A percentile compares a stretch with the other conserved stretches of the same genome.
These are phyloP conservation scores for Neurospora sp. DNA, from an alignment of 495 filamentous ascomycete species.

Conservation along the genomic window DNA sequence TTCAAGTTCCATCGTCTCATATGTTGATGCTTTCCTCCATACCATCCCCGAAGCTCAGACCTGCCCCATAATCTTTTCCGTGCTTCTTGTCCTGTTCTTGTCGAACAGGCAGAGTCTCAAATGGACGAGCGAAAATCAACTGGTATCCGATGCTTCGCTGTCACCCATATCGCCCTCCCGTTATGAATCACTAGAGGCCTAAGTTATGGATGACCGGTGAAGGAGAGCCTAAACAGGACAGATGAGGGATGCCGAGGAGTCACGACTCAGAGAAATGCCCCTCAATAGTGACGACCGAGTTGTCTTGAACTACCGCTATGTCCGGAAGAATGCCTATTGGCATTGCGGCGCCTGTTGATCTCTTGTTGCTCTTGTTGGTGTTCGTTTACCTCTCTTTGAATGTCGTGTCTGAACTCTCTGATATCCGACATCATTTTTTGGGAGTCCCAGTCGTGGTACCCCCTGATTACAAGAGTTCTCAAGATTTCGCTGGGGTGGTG, in stretches of 20 bases:
- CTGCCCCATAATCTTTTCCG: neutral
- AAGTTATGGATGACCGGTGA: neutral
- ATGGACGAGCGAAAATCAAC: neutral
- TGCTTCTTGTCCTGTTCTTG: neutral
- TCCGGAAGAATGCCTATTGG: neutral
- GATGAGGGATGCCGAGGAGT: neutral
- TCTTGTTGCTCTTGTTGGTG: neutral
- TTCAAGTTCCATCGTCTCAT: neutral
- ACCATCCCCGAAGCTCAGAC: neutral
- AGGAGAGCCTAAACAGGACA: no score
- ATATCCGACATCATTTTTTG: neutral
- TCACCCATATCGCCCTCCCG: neutral
- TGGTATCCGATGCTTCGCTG: neutral
- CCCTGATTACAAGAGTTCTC: fast-evolving
- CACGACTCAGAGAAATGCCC: neutral
- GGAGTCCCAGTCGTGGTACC: neutral
- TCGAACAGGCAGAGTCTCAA: neutral
- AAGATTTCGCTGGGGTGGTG: neutral
- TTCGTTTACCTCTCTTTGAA: no score
- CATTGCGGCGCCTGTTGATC: neutral
- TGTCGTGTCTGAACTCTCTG: no score
- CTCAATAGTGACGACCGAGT: neutral
- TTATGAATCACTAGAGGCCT: neutral
- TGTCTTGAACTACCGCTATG: neutral
- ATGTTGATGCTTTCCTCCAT: neutral